phyloP scores from a whole-genome alignment of 2,329 filamentous ascomycete species.

The Thermothelomyces thermophilus region DNA sequence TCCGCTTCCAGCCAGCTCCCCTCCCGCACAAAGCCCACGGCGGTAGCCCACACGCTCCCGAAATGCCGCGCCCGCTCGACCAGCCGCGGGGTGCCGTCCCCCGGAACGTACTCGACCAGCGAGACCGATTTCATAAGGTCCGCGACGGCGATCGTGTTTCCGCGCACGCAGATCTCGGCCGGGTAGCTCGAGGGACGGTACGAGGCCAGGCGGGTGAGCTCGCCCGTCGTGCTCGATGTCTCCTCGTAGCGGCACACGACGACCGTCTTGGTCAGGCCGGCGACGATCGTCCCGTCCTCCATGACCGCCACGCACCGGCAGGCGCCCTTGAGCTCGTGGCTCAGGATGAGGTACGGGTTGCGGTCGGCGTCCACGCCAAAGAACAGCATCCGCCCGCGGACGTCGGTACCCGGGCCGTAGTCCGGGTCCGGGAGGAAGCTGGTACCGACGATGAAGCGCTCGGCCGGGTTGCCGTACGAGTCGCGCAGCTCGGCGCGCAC shows the following conservation, averaged over 20 bases:
- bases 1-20: slow-evolving; percentile 79
- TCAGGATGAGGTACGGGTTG: slow-evolving; percentile 63
- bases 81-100: slow-evolving; percentile 55
- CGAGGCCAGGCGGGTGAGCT: slow-evolving; percentile 63
- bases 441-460: slow-evolving; percentile 89
- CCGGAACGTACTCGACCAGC: slow-evolving; percentile 62
- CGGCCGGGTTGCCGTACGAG: slow-evolving; percentile 48
- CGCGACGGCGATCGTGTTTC: slow-evolving; percentile 70
- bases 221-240: slow-evolving; percentile 47
- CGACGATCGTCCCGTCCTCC: slow-evolving; percentile 65
- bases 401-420: slow-evolving; percentile 32
- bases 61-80: slow-evolving; percentile 73
- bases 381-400: slow-evolving; percentile 70
- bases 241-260: slow-evolving; percentile 51
- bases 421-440: slow-evolving; percentile 63
- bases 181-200: slow-evolving; percentile 81
- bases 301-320: slow-evolving; percentile 74
- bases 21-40: slow-evolving; percentile 63
- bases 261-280: slow-evolving; percentile 84
- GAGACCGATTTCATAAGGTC: slow-evolving; percentile 93
- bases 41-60: slow-evolving; percentile 75
- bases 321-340: slow-evolving; percentile 66
- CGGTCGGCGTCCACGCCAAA: slow-evolving; percentile 74
- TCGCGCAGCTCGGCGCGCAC: slow-evolving; percentile 67
- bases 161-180: slow-evolving; percentile 69